Evolutionary conservation across 768 basidiomycete genomes (phyloP).

Genomic region (Jaapia argillacea): DNA sequence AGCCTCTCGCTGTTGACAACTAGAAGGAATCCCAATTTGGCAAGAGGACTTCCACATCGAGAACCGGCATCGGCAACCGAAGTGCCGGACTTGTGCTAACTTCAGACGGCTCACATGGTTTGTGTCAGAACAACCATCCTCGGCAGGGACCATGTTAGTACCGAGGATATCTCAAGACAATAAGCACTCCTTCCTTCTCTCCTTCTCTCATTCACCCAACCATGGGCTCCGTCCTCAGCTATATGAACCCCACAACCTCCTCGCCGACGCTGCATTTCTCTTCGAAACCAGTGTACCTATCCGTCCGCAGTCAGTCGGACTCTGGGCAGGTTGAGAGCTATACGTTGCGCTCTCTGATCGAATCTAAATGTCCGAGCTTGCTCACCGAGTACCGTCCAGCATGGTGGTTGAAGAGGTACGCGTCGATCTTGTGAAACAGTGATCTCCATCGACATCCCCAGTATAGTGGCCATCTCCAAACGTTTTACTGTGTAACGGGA

Average conservation of each 20-base stretch:
- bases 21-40: too few relatives aligned
- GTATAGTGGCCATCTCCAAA: slow-evolving; percentile 10
- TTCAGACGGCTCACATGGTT: too few relatives aligned
- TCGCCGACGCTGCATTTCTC: neutral
- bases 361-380: slow-evolving; percentile 12
- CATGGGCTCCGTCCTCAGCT: neutral
- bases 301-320: neutral
- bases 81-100: too few relatives aligned
- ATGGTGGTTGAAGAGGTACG: slow-evolving; percentile 6
- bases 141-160: too few relatives aligned
- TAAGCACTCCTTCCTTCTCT: too few relatives aligned
- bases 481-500: slow-evolving; percentile 8
- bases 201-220: neutral
- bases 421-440: too few relatives aligned
- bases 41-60: too few relatives aligned
- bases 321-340: slow-evolving; percentile 4
- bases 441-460: neutral
- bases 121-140: too few relatives aligned
- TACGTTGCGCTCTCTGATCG: slow-evolving; percentile 3
- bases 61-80: too few relatives aligned
- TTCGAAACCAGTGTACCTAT: neutral
- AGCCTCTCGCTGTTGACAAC: too few relatives aligned
- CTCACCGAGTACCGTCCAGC: slow-evolving; percentile 4
- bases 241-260: neutral
- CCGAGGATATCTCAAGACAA: too few relatives aligned